Evolutionary conservation across 176 grass and related monocot species (phyloP).

Genomic region (Tillandsia fasciculata): DNA sequence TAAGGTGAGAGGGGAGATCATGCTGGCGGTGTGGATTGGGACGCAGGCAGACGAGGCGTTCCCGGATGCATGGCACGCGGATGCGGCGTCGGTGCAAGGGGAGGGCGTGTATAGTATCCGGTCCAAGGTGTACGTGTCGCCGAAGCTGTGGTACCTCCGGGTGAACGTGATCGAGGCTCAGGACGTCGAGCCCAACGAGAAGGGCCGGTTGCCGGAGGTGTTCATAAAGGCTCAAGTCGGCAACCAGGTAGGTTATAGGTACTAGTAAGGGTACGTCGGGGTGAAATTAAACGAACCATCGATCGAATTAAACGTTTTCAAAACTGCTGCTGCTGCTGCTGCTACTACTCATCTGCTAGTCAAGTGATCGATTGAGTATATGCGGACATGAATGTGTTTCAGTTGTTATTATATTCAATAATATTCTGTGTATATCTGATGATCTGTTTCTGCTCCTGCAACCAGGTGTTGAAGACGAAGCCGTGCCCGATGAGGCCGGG

Average conservation of each 20-base stretch:
- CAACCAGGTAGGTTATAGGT: background rate
- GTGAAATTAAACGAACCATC: too few species aligned
- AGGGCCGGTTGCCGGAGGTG: slow-evolving; percentile 27
- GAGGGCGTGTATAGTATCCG: slow-evolving; percentile 23
- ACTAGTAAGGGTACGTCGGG: too few species aligned
- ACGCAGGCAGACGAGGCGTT: slow-evolving; percentile 25
- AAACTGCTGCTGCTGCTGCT: too few species aligned
- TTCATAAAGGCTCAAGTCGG: slow-evolving; percentile 56
- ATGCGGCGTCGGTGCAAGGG: slow-evolving; percentile 14
- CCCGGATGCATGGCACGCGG: slow-evolving; percentile 19
- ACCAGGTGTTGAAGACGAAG: slow-evolving; percentile 39
- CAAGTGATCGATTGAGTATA: too few species aligned
- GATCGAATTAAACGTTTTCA: too few species aligned
- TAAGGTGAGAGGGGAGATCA: slow-evolving; percentile 22
- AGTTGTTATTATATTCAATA: too few species aligned
- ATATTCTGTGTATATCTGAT: too few species aligned
- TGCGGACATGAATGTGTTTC: too few species aligned
- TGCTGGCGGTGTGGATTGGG: slow-evolving; percentile 26
- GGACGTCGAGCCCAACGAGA: slow-evolving; percentile 21
- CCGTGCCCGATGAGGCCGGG: slow-evolving; percentile 20
- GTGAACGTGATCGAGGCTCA: slow-evolving; percentile 22
- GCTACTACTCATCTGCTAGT: too few species aligned
- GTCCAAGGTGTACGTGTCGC: slow-evolving; percentile 26
- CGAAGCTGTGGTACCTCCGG: slow-evolving; percentile 27
- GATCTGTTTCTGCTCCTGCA: too few species aligned